Conservation (phyloP, 768 basidiomycete genomes). For the Podaxis rugospora region DNA sequence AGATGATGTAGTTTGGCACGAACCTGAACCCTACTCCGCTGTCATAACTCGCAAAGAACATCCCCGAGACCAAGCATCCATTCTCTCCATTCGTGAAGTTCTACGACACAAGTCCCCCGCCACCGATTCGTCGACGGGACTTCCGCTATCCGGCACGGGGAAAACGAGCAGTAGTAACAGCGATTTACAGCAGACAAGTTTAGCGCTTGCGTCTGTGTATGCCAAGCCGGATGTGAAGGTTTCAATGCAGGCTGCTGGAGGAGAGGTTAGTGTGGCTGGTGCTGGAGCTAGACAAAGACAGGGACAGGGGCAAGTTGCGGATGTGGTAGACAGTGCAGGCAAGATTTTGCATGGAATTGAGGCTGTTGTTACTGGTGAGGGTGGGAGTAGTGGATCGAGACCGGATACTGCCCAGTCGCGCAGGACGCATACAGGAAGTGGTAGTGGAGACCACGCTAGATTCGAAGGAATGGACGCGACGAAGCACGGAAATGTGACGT, state of each 20-base stretch:
- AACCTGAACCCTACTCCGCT: slow-evolving; percentile 56
- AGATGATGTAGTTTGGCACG: slow-evolving; percentile 54
- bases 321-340: slow-evolving; percentile 31
- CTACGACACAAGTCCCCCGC: slow-evolving; percentile 41
- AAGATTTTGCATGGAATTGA: slow-evolving; percentile 33
- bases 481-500: not conserved
- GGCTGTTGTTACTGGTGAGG: slow-evolving; percentile 31
- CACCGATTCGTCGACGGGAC: slow-evolving; percentile 2
- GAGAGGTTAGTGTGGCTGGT: slow-evolving; percentile 32
- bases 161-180: slow-evolving; percentile 6
- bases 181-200: slow-evolving; percentile 16
- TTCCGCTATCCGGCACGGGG: not conserved
- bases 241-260: slow-evolving; percentile 45
- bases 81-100: slow-evolving; percentile 59
- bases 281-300: slow-evolving; percentile 17
- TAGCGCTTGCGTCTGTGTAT: slow-evolving; percentile 43
- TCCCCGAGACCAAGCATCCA: slow-evolving; percentile 51
- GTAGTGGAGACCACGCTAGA: not conserved
- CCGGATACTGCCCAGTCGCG: not conserved
- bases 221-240: slow-evolving; percentile 57
- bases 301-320: not conserved
- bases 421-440: not conserved
- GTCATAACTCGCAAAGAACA: slow-evolving; percentile 61
- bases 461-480: not conserved
- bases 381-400: not conserved